Conservation (phyloP, 176 grass and related monocot species). For the Avena atlantica region DNA sequence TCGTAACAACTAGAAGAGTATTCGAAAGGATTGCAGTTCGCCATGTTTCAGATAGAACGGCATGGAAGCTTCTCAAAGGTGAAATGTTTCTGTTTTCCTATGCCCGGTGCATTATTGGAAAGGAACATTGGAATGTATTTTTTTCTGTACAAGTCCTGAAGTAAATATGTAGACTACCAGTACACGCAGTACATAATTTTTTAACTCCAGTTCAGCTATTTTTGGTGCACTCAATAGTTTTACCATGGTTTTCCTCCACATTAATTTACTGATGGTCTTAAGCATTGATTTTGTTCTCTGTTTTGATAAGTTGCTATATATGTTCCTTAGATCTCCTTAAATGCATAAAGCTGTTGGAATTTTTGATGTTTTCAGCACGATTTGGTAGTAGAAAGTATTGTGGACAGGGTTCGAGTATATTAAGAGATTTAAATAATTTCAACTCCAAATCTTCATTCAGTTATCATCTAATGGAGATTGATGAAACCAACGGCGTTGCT, state of each 20-base stretch:
- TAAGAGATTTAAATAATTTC: background rate
- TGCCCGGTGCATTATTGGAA: background rate
- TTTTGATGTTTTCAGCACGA: background rate
- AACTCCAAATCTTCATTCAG: background rate
- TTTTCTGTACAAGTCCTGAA: background rate
- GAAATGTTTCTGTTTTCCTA: slow-evolving; percentile 26
- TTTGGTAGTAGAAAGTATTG: background rate
- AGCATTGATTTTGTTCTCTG: background rate
- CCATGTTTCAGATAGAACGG: slow-evolving; percentile 88
- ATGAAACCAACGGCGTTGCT: slow-evolving; percentile 12
- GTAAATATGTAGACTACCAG: slow-evolving; percentile 8
- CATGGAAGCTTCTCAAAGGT: slow-evolving; percentile 99
- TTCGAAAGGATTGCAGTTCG: slow-evolving; percentile 83
- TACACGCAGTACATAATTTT: background rate
- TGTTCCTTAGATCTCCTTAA: background rate
- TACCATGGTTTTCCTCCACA: background rate
- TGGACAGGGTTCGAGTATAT: background rate
- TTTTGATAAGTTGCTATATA: slow-evolving; percentile 6
- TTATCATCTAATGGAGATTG: background rate
- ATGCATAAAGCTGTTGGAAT: background rate
- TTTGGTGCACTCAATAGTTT: background rate
- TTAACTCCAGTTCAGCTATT: slow-evolving; percentile 6
- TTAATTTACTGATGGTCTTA: background rate
- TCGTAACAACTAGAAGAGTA: slow-evolving; percentile 87
- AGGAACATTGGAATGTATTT: slow-evolving; percentile 6